phyloP scores from a whole-genome alignment of 2,329 filamentous ascomycete species.

The Fusarium brachygibbosum region DNA sequence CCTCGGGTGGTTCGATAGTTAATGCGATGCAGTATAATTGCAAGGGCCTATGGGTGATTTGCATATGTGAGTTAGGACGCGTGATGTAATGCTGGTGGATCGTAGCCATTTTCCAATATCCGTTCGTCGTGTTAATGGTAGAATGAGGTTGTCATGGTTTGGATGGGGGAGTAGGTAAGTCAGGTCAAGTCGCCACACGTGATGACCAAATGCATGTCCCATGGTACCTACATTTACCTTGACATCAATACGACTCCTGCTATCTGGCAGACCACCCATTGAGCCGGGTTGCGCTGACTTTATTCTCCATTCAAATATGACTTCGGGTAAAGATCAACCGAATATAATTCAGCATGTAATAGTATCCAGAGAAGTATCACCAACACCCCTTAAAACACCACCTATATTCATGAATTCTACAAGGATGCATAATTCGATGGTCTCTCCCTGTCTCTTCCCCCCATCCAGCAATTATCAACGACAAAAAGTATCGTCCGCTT shows the following conservation, averaged over 20 bases:
- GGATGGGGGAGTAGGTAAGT: not conserved
- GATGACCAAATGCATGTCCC: constrained; percentile 12
- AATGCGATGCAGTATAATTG: constrained; percentile 15
- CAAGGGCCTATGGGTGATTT: constrained; percentile 23
- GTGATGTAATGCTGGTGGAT: constrained; percentile 14
- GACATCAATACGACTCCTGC: not conserved
- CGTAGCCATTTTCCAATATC: not conserved
- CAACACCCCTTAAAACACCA: constrained; percentile 15
- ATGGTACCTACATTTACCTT: not conserved
- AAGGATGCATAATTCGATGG: constrained; percentile 37
- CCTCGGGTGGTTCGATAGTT: constrained; percentile 33
- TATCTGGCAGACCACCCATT: not conserved
- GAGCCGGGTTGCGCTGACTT: not conserved
- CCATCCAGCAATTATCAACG: constrained; percentile 40
- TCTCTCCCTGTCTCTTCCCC: constrained; percentile 9
- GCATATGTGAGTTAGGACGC: constrained; percentile 18
- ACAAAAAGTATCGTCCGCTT: constrained; percentile 41
- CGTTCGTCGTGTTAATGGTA: constrained; percentile 4
- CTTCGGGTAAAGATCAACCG: constrained; percentile 4
- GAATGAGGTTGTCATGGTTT: constrained; percentile 16
- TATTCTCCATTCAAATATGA: not conserved
- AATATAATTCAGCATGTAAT: constrained; percentile 13
- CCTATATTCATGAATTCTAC: constrained; percentile 42
- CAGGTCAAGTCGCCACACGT: constrained; percentile 29
- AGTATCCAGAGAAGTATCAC: constrained; percentile 15